Percentiles rank a stretch among this genome's conserved stretches.
phyloP scores from a whole-genome alignment of 2,329 filamentous ascomycete species.

The Piedraia hortae region DNA sequence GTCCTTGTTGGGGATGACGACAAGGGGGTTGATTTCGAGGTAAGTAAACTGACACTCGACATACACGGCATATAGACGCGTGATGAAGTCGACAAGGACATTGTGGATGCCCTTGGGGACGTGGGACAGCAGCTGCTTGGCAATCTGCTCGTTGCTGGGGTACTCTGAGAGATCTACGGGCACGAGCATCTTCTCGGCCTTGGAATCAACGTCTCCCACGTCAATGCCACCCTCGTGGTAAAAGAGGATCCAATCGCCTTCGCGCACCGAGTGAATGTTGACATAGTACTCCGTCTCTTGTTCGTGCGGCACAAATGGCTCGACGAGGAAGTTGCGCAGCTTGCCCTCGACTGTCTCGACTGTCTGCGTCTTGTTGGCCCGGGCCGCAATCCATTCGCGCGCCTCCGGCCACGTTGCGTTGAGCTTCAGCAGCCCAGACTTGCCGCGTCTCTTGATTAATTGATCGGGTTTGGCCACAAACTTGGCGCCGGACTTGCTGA shows the following conservation, averaged over 20 bases:
- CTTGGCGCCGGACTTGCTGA: conserved; percentile 55
- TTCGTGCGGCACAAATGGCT: conserved; percentile 92
- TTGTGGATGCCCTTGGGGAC: conserved; percentile 91
- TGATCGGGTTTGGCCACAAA: conserved; percentile 99
- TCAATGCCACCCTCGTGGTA: conserved; percentile 99
- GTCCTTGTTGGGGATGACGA: conserved; percentile 84
- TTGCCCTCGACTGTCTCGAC: conserved; percentile 78
- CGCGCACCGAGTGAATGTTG: conserved; percentile 98
- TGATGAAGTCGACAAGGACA: conserved; percentile 97
- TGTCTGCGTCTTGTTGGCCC: conserved; percentile 72
- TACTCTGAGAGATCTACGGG: conserved; percentile 86
- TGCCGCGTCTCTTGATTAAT: conserved; percentile 97
- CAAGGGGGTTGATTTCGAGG: conserved; percentile 97
- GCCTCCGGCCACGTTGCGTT: conserved; percentile 96
- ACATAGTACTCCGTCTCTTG: conserved; percentile 97
- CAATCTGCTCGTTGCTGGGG: conserved; percentile 88
- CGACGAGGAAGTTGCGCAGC: conserved; percentile 84
- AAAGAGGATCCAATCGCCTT: conserved; percentile 99
- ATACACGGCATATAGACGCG: conserved; percentile 90
- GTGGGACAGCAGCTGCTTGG: conserved; percentile 59
- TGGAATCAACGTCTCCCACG: conserved; percentile 94
- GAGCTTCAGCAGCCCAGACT: conserved; percentile 83
- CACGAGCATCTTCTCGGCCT: conserved; percentile 95
- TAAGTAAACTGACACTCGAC: conserved; percentile 99
- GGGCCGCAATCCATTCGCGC: conserved; percentile 74